These are phyloP conservation scores for Trichophyton rubrum DNA, from an alignment of 2,329 filamentous ascomycete species.

Conservation along the genomic window DNA sequence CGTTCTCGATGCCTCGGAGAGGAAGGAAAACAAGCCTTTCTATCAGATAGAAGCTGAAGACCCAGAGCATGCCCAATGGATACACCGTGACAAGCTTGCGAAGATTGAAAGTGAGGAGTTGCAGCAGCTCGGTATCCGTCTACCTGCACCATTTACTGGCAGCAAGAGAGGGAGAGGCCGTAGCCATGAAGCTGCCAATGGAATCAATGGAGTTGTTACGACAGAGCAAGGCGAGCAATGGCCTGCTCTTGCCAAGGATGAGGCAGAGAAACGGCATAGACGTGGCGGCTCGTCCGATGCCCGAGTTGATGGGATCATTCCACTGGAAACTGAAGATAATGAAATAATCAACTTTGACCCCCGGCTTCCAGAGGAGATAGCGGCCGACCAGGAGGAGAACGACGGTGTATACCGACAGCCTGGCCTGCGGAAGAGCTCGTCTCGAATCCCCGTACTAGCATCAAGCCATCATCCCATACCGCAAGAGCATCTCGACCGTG, in stretches of 20 bases:
- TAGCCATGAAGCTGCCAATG: slow-evolving; percentile 25
- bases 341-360: slow-evolving; percentile 46
- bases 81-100: slow-evolving; percentile 40
- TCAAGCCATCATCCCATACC: slow-evolving; percentile 66
- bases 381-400: slow-evolving; percentile 35
- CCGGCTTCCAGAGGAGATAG: slow-evolving; percentile 64
- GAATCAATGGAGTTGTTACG: slow-evolving; percentile 18
- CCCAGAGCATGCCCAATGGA: slow-evolving; percentile 34
- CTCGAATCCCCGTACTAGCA: slow-evolving; percentile 77
- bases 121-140: slow-evolving; percentile 35
- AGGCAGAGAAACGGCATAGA: slow-evolving; percentile 13
- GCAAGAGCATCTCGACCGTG: slow-evolving; percentile 58
- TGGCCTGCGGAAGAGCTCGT: slow-evolving; percentile 48
- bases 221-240: slow-evolving; percentile 25
- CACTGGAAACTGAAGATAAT: slow-evolving; percentile 28
- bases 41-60: slow-evolving; percentile 15
- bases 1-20: slow-evolving; percentile 17
- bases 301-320: slow-evolving; percentile 27
- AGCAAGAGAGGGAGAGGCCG: slow-evolving; percentile 22
- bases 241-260: slow-evolving; percentile 23
- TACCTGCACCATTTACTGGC: slow-evolving; percentile 27
- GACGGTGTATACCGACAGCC: slow-evolving; percentile 41
- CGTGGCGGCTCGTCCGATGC: slow-evolving; percentile 14
- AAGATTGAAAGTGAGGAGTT: slow-evolving; percentile 40
- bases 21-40: slow-evolving; percentile 14